A percentile compares a stretch with the other conserved stretches of the same genome.
phyloP scores from a whole-genome alignment of 2,329 filamentous ascomycete genomes.

The Cyclaneusma minus region DNA sequence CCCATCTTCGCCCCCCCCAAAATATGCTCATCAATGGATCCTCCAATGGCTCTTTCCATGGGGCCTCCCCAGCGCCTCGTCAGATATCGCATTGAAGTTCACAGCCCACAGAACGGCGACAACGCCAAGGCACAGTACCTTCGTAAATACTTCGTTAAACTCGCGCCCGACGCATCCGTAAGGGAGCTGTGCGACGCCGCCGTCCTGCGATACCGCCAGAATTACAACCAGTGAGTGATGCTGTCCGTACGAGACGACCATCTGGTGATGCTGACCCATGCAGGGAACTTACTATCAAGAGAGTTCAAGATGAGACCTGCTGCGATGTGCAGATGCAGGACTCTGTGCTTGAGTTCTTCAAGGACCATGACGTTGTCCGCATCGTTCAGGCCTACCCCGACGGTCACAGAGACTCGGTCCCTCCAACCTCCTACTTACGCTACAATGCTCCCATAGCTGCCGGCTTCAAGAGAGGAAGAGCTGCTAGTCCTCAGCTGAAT shows the following conservation, averaged over 20 bases:
- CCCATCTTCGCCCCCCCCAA: too few relatives aligned
- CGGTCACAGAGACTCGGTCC: slow-evolving; percentile 16
- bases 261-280: slow-evolving; percentile 4
- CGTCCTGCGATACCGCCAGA: slow-evolving; percentile 15
- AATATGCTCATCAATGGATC: too few relatives aligned
- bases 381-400: slow-evolving; percentile 14
- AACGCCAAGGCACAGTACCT: slow-evolving; percentile 10
- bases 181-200: slow-evolving; percentile 16
- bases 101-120: slow-evolving; percentile 12
- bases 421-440: slow-evolving; percentile 17
- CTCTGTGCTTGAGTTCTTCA: slow-evolving; percentile 14
- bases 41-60: slow-evolving; percentile 14
- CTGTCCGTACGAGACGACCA: slow-evolving; percentile 1
- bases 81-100: slow-evolving; percentile 17
- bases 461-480: slow-evolving; percentile 12
- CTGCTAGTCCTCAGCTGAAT: slow-evolving; percentile 6
- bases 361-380: slow-evolving; percentile 12
- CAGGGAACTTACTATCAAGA: slow-evolving; percentile 16
- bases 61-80: slow-evolving; percentile 11
- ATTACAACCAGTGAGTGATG: slow-evolving; percentile 15
- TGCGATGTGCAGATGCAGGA: slow-evolving; percentile 17
- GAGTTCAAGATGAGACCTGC: slow-evolving; percentile 16
- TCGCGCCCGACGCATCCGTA: slow-evolving; percentile 14
- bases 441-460: slow-evolving; percentile 8
- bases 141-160: slow-evolving; percentile 15